phyloP scores from a whole-genome alignment of 1,139 yeast species.

The Candida pseudoviswanathii region DNA sequence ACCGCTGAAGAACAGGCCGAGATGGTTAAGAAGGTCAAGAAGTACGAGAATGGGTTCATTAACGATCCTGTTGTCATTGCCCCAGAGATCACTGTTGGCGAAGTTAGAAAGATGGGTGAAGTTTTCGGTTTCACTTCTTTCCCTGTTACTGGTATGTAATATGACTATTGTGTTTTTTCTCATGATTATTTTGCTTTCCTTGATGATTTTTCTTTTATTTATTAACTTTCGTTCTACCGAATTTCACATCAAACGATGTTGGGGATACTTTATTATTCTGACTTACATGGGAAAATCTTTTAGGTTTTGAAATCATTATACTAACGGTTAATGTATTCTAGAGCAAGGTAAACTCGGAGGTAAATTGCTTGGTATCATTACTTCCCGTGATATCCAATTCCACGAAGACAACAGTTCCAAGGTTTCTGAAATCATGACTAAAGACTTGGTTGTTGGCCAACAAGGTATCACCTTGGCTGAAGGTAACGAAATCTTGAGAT shows the following conservation, averaged over 20 bases:
- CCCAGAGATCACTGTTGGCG: conserved; percentile 77
- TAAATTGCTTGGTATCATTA: conserved; percentile 89
- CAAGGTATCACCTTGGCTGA: conserved; percentile 78
- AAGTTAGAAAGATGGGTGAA: conserved; percentile 71
- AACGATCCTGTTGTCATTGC: conserved; percentile 88
- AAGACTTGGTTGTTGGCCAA: conserved; percentile 79
- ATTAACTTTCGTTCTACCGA: conserved; percentile 99
- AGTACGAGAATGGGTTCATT: conserved; percentile 96
- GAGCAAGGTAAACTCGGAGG: conserved; percentile 88
- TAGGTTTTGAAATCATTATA: conserved; percentile 13
- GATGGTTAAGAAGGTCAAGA: conserved; percentile 96
- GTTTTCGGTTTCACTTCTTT: conserved; percentile 91
- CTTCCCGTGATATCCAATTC: conserved; percentile 97
- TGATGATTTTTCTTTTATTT: conserved; percentile 62
- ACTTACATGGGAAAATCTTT: conserved; percentile 1
- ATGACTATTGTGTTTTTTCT: conserved; percentile 11
- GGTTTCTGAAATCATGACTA: conserved; percentile 86
- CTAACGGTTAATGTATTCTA: conserved; percentile 34
- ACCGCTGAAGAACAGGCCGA: conserved; percentile 96
- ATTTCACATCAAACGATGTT: conserved; percentile 90
- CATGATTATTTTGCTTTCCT: conserved; percentile 8
- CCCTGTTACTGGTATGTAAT: conserved; percentile 97
- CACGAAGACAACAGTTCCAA: conserved; percentile 67
- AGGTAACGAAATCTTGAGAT: conserved; percentile 89
- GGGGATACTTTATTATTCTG: conserved; percentile 57